Conservation (phyloP, 192 early-diverging fungal genomes). For the Kappamyces sp. region DNA sequence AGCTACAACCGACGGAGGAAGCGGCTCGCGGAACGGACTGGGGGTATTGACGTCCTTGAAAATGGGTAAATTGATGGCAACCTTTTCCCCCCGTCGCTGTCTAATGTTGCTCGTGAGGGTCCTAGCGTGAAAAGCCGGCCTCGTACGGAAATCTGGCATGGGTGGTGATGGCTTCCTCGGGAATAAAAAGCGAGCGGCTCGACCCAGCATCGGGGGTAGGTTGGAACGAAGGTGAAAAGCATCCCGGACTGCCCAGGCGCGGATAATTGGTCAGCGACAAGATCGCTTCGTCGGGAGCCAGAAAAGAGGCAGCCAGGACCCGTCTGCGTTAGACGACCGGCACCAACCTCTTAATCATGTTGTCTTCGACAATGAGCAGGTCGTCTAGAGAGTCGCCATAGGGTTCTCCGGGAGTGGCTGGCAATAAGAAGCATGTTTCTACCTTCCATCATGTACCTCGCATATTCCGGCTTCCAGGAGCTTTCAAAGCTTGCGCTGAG, state of each 20-base stretch:
- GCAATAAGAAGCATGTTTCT: no score
- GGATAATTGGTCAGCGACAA: conserved; percentile 86
- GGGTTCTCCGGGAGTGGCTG: conserved; percentile 83
- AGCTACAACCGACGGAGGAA: conserved; percentile 58
- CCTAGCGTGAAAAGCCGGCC: conserved; percentile 22
- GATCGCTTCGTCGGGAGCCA: conserved; percentile 68
- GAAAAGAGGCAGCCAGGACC: conserved; percentile 50
- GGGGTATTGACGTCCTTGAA: conserved; percentile 89
- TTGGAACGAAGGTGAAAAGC: conserved; percentile 64
- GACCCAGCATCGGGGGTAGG: conserved; percentile 42
- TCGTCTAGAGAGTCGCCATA: conserved; percentile 80
- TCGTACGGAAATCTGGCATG: conserved; percentile 85
- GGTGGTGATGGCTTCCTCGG: conserved; percentile 88
- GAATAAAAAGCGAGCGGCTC: conserved; percentile 82
- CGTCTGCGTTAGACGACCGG: conserved; percentile 45
- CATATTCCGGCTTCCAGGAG: conserved; percentile 95
- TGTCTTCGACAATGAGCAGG: conserved; percentile 75
- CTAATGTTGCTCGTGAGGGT: conserved; percentile 94
- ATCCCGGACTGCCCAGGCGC: conserved; percentile 73
- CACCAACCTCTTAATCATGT: conserved; percentile 63
- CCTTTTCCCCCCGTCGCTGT: conserved; percentile 85
- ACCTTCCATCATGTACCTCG: conserved; percentile 93
- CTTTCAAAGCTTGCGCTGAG: conserved; percentile 51
- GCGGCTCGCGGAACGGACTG: conserved; percentile 71
- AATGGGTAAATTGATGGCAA: conserved; percentile 92